A percentile compares a stretch with the other conserved stretches of the same genome.
These are phyloP conservation scores for Aulographum hederae DNA, from an alignment of 2,329 filamentous ascomycete genomes.

Conservation along the genomic window DNA sequence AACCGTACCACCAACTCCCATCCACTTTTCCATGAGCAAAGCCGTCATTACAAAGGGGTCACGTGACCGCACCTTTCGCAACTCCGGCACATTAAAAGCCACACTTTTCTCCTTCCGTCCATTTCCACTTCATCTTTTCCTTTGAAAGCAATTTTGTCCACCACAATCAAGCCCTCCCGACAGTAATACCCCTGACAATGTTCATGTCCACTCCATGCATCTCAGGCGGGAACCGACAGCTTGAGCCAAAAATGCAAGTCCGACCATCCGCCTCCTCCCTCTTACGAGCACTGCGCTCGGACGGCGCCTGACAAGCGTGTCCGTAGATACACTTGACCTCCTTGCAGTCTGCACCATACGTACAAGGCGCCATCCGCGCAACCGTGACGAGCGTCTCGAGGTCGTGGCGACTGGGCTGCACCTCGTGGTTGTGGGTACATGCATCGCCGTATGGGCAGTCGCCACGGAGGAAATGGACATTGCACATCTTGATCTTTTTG, in stretches of 20 bases:
- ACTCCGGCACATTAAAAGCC: too few relatives aligned
- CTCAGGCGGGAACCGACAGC: conserved; percentile 37
- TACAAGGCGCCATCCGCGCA: conserved; percentile 44
- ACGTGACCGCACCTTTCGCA: too few relatives aligned
- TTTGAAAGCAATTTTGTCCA: too few relatives aligned
- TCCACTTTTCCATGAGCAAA: too few relatives aligned
- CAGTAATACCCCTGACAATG: conserved; percentile 31
- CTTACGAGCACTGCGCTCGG: neutral
- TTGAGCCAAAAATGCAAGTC: conserved; percentile 37
- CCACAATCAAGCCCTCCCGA: too few relatives aligned
- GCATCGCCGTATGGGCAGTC: conserved; percentile 34
- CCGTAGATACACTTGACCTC: conserved; percentile 45
- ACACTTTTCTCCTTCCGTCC: too few relatives aligned
- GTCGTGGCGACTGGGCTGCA: conserved; percentile 34
- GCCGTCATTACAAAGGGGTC: too few relatives aligned
- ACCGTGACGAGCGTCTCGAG: conserved; percentile 36
- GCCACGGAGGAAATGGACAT: conserved; percentile 38
- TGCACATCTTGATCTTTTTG: conserved; percentile 45
- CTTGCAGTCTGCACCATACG: conserved; percentile 36
- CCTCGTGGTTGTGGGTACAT: conserved; percentile 38
- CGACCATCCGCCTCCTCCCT: conserved; percentile 14
- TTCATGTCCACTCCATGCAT: conserved; percentile 40
- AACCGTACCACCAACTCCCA: too few relatives aligned
- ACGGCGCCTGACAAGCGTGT: conserved; percentile 40
- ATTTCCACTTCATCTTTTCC: too few relatives aligned